Evolutionary conservation across 768 basidiomycete species (phyloP), one percentile per base, ranked within the genome.

Genomic region (Krasilnikovozyma curviuscula): DNA sequence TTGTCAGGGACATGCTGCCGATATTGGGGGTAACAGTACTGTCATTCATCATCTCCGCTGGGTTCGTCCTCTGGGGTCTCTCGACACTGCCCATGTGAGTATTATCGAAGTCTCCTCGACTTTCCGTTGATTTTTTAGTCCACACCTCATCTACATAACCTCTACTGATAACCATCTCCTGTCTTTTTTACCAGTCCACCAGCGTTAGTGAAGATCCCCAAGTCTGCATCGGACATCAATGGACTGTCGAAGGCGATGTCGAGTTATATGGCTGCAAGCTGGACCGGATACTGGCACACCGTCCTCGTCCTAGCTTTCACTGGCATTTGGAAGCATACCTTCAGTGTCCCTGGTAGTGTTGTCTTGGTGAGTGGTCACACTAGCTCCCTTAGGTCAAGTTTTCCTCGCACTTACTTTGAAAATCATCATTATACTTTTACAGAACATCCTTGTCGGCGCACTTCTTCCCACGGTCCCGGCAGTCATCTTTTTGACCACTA

Each of bases 261-360:
- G 10, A 30, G 38, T 29, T 52, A 52, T 29, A 52, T 52, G 50
- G 50, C 23, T 0, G 34, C 39, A 3, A 46, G 45, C 3, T 12
- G 18, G 5, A 25, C 31, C 5, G 50, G 50, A 18, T 42, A 29
- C 56, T 68, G 27, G 68, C 89, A 91, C 65, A 82, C 91, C 45
- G 63, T 89, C 35, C 76, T 71, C 23, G 84, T 88, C 42, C 71
- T 95, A 57, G 77, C 80, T 32, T 70, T 88, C 13, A 78, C 81
- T 16, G 83, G 83, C 4, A 68, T 85, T 25, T 95, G 86, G 85
- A 93, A 88, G 66, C 89, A 95, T 63, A 85, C 88, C 3, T 95
- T 88, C 89, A 88, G 83, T 51, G 75, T 95, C 49, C 89, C 89
- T 8, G 89, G 89, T 7, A 86, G 83, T 55, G 85, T 91, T 40